A percentile compares a stretch with the other conserved stretches of the same genome.
Evolutionary conservation across 768 basidiomycete genomes (phyloP).

Genomic region (Roridomyces roridus): DNA sequence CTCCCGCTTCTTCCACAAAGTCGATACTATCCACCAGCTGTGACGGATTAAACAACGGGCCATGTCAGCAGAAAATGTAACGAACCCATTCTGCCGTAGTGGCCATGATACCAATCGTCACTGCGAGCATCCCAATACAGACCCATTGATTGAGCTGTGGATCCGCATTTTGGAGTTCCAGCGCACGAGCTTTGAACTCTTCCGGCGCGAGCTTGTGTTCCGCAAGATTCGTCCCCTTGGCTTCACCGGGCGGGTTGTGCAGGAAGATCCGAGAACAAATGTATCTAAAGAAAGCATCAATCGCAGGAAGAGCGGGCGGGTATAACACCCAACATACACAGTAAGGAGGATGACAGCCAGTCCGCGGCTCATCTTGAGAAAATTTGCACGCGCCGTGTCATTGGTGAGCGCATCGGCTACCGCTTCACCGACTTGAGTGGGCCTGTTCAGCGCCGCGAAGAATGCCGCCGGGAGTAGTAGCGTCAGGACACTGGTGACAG

Average conservation of each 20-base stretch:
- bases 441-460: slow-evolving; percentile 61
- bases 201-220: slow-evolving; percentile 51
- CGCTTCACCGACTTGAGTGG: slow-evolving; percentile 24
- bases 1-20: slow-evolving; percentile 47
- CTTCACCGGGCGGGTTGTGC: slow-evolving; percentile 72
- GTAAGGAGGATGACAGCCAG: slow-evolving; percentile 66
- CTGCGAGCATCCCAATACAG: slow-evolving; percentile 55
- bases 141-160: slow-evolving; percentile 71
- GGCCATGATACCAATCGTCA: slow-evolving; percentile 67
- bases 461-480: slow-evolving; percentile 71
- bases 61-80: not conserved
- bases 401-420: slow-evolving; percentile 38
- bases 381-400: slow-evolving; percentile 48
- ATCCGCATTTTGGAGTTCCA: slow-evolving; percentile 40
- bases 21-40: slow-evolving; percentile 75
- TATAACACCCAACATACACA: slow-evolving; percentile 47
- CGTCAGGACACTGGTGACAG: slow-evolving; percentile 56
- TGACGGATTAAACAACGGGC: not conserved
- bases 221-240: slow-evolving; percentile 42
- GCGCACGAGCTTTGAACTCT: slow-evolving; percentile 47
- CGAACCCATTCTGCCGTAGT: slow-evolving; percentile 75
- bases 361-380: slow-evolving; percentile 71
- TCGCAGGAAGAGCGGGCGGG: not conserved
- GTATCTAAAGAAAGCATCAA: slow-evolving; percentile 48
- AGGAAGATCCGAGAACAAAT: slow-evolving; percentile 71